Evolutionary conservation across 139 green algal genomes (phyloP).

Genomic region (Bryopsis sp.): DNA sequence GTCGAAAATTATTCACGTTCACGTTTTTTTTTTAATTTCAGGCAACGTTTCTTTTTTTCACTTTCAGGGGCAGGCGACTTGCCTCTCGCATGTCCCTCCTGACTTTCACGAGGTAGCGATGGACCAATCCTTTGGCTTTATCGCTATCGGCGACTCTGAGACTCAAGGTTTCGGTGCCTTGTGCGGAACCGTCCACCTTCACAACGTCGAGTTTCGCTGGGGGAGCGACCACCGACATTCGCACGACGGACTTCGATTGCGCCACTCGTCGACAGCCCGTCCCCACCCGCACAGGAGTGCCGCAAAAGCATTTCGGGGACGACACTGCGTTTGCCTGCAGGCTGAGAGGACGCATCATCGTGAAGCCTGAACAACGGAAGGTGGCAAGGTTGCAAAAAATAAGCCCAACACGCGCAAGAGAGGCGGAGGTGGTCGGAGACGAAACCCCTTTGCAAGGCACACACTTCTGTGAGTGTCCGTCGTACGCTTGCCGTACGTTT

Average conservation of each 20-base stretch:
- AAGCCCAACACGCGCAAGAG: too few relatives aligned
- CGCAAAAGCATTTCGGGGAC: too few relatives aligned
- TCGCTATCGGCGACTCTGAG: slow-evolving; percentile 61
- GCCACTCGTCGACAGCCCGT: too few relatives aligned
- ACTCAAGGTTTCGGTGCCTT: slow-evolving; percentile 49
- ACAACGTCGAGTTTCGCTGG: slow-evolving; percentile 50
- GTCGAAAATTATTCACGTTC: not conserved
- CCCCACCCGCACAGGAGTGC: too few relatives aligned
- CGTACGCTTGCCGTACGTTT: too few relatives aligned
- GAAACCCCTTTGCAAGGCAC: too few relatives aligned
- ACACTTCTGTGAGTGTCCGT: too few relatives aligned
- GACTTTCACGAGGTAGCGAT: slow-evolving; percentile 80
- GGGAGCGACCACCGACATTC: slow-evolving; percentile 33
- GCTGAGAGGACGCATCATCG: too few relatives aligned
- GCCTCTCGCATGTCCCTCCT: slow-evolving; percentile 70
- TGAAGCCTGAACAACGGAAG: too few relatives aligned
- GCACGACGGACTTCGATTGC: slow-evolving; percentile 27
- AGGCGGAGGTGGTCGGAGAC: too few relatives aligned
- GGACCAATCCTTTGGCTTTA: slow-evolving; percentile 79
- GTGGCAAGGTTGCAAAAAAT: too few relatives aligned
- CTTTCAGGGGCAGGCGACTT: slow-evolving; percentile 12
- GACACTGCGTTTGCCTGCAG: too few relatives aligned
- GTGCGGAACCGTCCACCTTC: slow-evolving; percentile 43
- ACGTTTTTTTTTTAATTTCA: slow-evolving; percentile 7
- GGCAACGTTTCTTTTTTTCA: slow-evolving; percentile 2